Base-by-base conservation (phyloP, 208 protist genomes). In the Trypanosoma platydactyli region DNA sequence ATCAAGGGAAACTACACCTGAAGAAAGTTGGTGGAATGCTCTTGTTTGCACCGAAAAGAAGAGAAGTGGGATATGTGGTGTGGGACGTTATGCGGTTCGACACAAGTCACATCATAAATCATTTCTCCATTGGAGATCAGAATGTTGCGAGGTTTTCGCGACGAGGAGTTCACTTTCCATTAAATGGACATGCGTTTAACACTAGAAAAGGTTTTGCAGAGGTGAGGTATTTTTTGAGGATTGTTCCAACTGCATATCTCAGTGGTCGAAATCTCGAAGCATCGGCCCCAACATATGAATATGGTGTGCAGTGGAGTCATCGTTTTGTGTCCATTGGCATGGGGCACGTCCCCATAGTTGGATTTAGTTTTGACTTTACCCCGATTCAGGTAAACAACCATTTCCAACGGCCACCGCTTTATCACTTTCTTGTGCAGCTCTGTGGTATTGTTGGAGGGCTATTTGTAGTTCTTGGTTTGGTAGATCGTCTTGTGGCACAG, bases 361-460 rank as follows among this genome's bases (percentile, higher is more conserved):
- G 54, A 5, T 81, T 93, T 62, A 11, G 11, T 0, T 90, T 89
- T 71, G 84, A 95, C 38, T 78, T 89, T 38, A 76, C 57, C 0
- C 73, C 86, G 5, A 84, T 93, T 1, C 81, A 95, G 44, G 69
- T 95, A 18, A 84, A 89, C 55, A 90, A 95, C 49, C 63, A 86
- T 16, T 95, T 95, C 69, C 41, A 68, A 40, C 62, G 86, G 6
- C 73, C 78, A 38, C 77, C 86, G 15, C 66, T 95, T 24, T 64
- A 68, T 9, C 89, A 88, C 57, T 91, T 95, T 48, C 11, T 94
- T 6, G 79, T 94, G 16, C 66, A 86, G 41, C 62, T 97, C 0
- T 97, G 92, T 59, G 84, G 84, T 16, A 95, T 97, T 30, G 77
- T 94, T 46, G 92, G 92, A 40, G 92, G 89, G 11, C 52, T 94